Base-by-base conservation (phyloP, 768 basidiomycete genomes). In the Psilocybe tampanensis region DNA sequence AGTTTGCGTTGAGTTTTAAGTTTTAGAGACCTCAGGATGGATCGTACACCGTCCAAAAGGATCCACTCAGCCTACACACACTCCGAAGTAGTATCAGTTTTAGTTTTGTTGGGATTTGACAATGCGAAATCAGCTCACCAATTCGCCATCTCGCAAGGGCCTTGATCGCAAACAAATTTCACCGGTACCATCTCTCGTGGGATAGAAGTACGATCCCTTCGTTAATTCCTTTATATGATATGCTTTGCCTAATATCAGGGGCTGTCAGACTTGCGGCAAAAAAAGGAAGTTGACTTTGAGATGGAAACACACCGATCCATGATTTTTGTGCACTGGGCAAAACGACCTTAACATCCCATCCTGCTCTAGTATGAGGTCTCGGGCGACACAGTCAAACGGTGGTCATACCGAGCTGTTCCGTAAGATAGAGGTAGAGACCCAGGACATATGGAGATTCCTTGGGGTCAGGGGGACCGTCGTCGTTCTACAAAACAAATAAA, bases 281-380 rank as follows among this genome's bases (percentile, higher is more conserved):
- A 23, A 32, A 55, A 24, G 29, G 19, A n/a, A 18, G 12, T 17
- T n/a, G n/a, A n/a, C n/a, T n/a, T 19, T 18, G 17, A n/a, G 13
- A 42, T 17, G 29, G 33, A 44, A 39, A 67, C 77, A 51, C 58
- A 89, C 92, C 92, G 32, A 94, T 92, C 92, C 92, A 94, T 34
- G 89, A 91, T 69, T 91, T 92, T 67, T 94, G 92, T 9, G 87
- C 78, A 62, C 85, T 89, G 13, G 90, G 90, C 22, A 92, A 74
- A 53, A 92, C 88, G 15, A 92, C 92, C 66, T 84, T 88, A 36
- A 93, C 89, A 63, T 89, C 76, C 87, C 88, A 92, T 13, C 87
- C 90, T 89, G 42, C 29, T n/a, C 32, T 42, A 56, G 19, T 47
- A 23, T 43, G 50, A 36, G 39, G 17, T 50, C 5, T 17, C 32